Evolutionary conservation across 2,329 filamentous ascomycete genomes (phyloP), one percentile per base, ranked within the genome.

Genomic region (Pseudofabraea citricarpa): DNA sequence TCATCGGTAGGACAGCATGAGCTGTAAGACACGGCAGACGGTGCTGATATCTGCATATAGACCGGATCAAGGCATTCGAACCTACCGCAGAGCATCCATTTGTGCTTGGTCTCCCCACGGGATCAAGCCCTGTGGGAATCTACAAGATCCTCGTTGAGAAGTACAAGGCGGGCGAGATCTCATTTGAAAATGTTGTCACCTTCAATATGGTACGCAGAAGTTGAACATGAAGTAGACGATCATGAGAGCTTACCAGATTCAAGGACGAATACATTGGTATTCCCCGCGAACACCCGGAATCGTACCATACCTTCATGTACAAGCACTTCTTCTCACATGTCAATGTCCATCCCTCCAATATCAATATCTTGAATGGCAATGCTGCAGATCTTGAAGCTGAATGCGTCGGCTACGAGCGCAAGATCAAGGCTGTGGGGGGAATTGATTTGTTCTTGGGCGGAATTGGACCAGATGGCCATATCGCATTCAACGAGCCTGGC

Each of bases 281-380:
- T 50, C 83, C 87, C 24, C 81, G 86, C 57, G 86, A 90, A 56
- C 87, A 94, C 62, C 82, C 87, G 10, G 83, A 93, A 64, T 89
- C 83, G 57, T 94, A 94, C 67, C 88, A 94, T 70, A 87, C 83
- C 52, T 94, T 93, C 72, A 93, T 94, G 88, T 94, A 90, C 77
- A 87, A 86, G 67, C 77, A 93, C 68, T 89, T 94, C 73, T 94
- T 94, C 73, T 87, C 85, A 33, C 87, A 80, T 55, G 83, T 93
- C 56, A 87, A 94, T 60, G 83, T 93, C 55, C 77, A 82, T 52
- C 88, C 88, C 5, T 75, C 77, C 58, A 90, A 91, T 62, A 88
- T 93, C 61, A 83, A 94, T 67, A 89, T 93, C 57, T 77, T 91
- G 29, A 80, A 91, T 60, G 87, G 87, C 57, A 91, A 90, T 60